These are phyloP conservation scores for Candida xiaguanensis DNA, from an alignment of 805 yeast genomes.

Conservation along the genomic window DNA sequence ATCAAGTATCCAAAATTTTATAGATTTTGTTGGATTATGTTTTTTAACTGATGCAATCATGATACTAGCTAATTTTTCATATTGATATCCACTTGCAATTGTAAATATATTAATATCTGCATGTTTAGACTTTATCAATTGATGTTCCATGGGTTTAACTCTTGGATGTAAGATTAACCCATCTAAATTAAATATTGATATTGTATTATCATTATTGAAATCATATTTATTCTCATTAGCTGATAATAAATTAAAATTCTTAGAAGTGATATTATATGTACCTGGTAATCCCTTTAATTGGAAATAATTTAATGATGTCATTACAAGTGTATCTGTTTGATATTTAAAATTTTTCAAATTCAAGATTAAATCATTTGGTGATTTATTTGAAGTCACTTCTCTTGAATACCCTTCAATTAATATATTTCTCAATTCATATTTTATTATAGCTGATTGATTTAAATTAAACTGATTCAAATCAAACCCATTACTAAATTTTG, in stretches of 20 bases:
- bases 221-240: slow-evolving; percentile 41
- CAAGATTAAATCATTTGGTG: slow-evolving; percentile 53
- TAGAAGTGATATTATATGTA: slow-evolving; percentile 48
- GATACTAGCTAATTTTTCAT: slow-evolving; percentile 70
- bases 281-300: slow-evolving; percentile 79
- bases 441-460: slow-evolving; percentile 26
- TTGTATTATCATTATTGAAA: slow-evolving; percentile 24
- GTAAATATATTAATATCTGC: slow-evolving; percentile 78
- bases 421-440: slow-evolving; percentile 50
- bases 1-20: slow-evolving; percentile 85
- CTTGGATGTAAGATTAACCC: slow-evolving; percentile 47
- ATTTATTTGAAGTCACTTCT: slow-evolving; percentile 32
- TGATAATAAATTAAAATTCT: slow-evolving; percentile 25
- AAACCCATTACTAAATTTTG: slow-evolving; percentile 33
- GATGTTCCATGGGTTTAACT: slow-evolving; percentile 29
- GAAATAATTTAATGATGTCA: slow-evolving; percentile 81
- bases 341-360: slow-evolving; percentile 21
- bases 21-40: slow-evolving; percentile 53
- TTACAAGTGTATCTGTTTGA: slow-evolving; percentile 59
- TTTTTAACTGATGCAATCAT: slow-evolving; percentile 77
- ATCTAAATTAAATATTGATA: slow-evolving; percentile 40
- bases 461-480: slow-evolving; percentile 64
- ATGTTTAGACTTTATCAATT: background rate
- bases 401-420: slow-evolving; percentile 70
- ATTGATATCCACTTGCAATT: slow-evolving; percentile 77